phyloP scores from a whole-genome alignment of 306 rosid species.

The Carpinus fangiana region DNA sequence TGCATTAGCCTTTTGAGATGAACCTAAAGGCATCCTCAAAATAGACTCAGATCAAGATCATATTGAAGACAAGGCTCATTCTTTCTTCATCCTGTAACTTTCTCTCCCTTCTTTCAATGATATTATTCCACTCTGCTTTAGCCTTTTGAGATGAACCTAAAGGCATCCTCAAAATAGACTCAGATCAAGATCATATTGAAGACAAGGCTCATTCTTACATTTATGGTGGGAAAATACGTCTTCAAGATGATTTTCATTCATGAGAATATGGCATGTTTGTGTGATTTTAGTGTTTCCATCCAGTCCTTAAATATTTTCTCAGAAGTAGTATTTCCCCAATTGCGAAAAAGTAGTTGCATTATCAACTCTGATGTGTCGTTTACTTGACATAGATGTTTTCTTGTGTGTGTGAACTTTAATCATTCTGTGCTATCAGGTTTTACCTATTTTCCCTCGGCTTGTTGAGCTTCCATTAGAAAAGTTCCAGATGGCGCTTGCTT shows the following conservation, averaged over 20 bases:
- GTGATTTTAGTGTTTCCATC: background rate
- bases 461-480: constrained; percentile 90
- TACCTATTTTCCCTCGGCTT: constrained; percentile 91
- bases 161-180: no score
- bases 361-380: constrained; percentile 8
- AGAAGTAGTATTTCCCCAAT: background rate
- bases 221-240: background rate
- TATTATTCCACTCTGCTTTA: no score
- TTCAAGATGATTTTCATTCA: background rate
- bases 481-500: constrained; percentile 97
- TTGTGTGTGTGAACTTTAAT: constrained; percentile 27
- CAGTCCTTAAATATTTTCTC: constrained; percentile 1
- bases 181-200: no score
- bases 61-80: background rate
- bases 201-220: background rate
- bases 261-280: constrained; percentile 16
- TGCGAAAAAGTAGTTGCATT: constrained; percentile 1
- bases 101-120: no score
- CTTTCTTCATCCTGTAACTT: no score
- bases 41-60: background rate
- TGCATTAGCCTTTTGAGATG: background rate
- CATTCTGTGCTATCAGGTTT: constrained; percentile 62
- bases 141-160: no score
- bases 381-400: background rate
- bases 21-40: background rate